Evolutionary conservation across 306 rosid species (phyloP), one percentile per base, ranked within the genome.

Genomic region (Mimosa bimucronata): DNA sequence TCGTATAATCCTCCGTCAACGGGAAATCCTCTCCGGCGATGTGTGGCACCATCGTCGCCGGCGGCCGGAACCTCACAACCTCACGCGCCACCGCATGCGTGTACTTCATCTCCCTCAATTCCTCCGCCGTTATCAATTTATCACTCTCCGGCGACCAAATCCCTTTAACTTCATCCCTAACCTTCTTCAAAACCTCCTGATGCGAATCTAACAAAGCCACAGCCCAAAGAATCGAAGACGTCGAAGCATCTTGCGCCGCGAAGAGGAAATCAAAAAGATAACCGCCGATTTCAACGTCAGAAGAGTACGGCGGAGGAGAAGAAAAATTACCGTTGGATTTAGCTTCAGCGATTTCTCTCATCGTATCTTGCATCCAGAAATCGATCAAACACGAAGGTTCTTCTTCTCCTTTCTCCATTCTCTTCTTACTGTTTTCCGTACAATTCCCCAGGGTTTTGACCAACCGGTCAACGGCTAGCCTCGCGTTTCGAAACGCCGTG

Each of bases 1-100:
- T 73, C 1, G 73, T 77, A 87, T 91, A 95, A 0, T 71, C 6
- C 12, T 92, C 92, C 2, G 97, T 92, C 74, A 95, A 25, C 37
- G 87, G 91, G 12, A 88, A 95, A 2, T 80, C 84, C 72, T 15
- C 91, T 1, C 83, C 87, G 4, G 97, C 98, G 4, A 92, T 77
- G 70, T 95, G 98, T 2, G 98, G 98, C 3, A 95, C 98, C 30
- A 92, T 69, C 0, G 97, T 89, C 53, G 98, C 97, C 41, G 98
- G 98, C 9, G 98, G 91, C 2, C 98, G 77, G 76, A 60, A 81
- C 31, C 98, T 80, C 70, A 95, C 52, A 0, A 95, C 96, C 88
- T 95, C 98, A 73, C 94, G 98, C 31, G 98, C 98, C 77, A 95
- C 98, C 9, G 97, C 90, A 4, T 87, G 92, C 0, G 98, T 95